A percentile compares a stretch with the other conserved stretches of the same genome.
These are phyloP conservation scores for Botryotinia globosa DNA, from an alignment of 2,329 filamentous ascomycete species.

Conservation along the genomic window DNA sequence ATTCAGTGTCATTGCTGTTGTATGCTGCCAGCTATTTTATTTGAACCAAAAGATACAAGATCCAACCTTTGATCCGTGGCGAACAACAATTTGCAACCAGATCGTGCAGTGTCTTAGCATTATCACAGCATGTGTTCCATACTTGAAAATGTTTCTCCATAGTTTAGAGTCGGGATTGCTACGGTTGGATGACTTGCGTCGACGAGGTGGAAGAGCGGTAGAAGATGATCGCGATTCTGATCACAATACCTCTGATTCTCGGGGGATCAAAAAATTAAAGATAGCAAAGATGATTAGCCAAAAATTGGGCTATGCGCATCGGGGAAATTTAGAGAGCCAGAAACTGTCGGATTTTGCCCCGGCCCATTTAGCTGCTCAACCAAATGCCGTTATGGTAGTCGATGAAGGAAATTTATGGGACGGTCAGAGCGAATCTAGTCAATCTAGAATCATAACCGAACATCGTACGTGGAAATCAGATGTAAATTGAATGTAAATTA, in stretches of 20 bases:
- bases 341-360: background rate
- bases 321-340: background rate
- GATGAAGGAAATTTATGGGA: background rate
- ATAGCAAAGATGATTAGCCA: background rate
- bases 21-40: conserved; percentile 11
- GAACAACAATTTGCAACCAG: background rate
- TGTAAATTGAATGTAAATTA: conserved; percentile 9
- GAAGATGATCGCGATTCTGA: background rate
- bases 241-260: background rate
- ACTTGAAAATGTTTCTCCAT: conserved; percentile 11
- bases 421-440: conserved; percentile 12
- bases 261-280: background rate
- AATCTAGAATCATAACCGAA: conserved; percentile 16
- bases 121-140: conserved; percentile 17
- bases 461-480: conserved; percentile 4
- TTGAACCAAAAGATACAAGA: conserved; percentile 1
- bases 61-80: conserved; percentile 15
- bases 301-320: background rate
- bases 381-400: background rate
- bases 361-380: background rate
- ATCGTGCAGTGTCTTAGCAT: conserved; percentile 16
- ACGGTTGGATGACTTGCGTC: conserved; percentile 15
- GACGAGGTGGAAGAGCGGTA: background rate
- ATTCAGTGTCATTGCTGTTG: conserved; percentile 15
- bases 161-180: conserved; percentile 17